Evolutionary conservation across 805 yeast genomes (phyloP), one percentile per base, ranked within the genome.

Genomic region (Metschnikowia lachancei): DNA sequence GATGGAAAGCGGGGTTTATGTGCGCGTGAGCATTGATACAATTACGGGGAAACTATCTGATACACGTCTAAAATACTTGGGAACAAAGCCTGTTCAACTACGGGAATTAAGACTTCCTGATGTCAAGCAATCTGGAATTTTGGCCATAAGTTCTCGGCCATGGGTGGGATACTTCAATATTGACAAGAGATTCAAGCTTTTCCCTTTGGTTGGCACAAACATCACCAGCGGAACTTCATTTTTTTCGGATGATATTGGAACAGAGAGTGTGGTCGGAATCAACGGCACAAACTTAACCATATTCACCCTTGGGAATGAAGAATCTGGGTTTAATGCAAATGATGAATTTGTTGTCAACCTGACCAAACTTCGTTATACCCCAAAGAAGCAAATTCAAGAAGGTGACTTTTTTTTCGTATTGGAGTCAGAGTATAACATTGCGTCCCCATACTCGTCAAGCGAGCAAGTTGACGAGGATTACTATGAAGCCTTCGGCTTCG

Each of bases 1-100:
- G 1, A 74, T 90, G 72, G 76, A 68, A n/a, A 87, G 82, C 62
- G 98, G 98, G 17, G 80, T 91, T 1, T 88, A 85, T 65, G 82
- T 83, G 2, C 69, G 83, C 14, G 77, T 88, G 0, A 65, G 69
- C 5, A 55, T 90, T 32, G 88, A 86, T 57, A 58, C 61, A 0
- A 56, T 67, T 4, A 71, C 83, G 3, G 97, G 96, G 3, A 60
- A 59, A 3, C 74, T 80, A 17, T 67, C 77, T 1, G 83, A 85
- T 52, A 78, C 89, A 1, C 72, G 85, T 55, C 79, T 81, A 14
- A 82, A 83, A 57, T 89, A 85, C 58, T 61, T 88, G 24, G 98
- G 98, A 0, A 75, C 86, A 0, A 73, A 74, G 34, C 80, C 86
- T 0, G 83, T 90, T 0, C 56, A 58, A 2, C 63, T 90, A 3